phyloP scores from a whole-genome alignment of 176 grass and related monocot species.

The Oryza nivara region DNA sequence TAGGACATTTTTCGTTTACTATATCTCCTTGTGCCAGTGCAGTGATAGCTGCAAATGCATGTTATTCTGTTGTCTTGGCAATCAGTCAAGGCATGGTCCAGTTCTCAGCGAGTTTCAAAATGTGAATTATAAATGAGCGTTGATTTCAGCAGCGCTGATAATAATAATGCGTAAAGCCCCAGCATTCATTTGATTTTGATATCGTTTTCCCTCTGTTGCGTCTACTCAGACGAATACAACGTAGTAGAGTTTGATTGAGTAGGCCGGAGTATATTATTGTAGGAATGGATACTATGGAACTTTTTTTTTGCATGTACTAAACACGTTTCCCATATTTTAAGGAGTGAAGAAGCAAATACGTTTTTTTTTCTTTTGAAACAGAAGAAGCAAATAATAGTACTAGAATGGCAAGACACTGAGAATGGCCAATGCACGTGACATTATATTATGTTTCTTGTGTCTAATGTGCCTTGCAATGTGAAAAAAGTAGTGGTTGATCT shows the following conservation, averaged over 20 bases:
- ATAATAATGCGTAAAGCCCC: neutral
- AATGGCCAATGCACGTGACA: neutral
- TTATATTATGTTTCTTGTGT: neutral
- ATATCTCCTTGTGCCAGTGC: neutral
- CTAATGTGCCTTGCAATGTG: neutral
- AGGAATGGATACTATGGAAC: neutral
- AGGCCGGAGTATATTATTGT: neutral
- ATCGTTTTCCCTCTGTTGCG: neutral
- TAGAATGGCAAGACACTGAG: neutral
- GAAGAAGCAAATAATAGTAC: neutral
- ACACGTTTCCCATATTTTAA: constrained; percentile 7
- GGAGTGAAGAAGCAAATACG: neutral
- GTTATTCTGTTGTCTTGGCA: neutral
- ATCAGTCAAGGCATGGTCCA: neutral
- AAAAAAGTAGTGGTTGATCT: neutral
- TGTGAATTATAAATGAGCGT: neutral
- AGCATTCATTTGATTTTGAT: neutral
- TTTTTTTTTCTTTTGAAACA: too few species aligned
- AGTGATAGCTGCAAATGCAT: neutral
- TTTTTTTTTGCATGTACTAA: neutral
- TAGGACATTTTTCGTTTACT: neutral
- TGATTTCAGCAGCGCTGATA: neutral
- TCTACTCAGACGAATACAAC: neutral
- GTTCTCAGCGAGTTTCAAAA: neutral
- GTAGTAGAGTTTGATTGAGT: neutral